Evolutionary conservation across 179 eudicot genomes (phyloP).

Genomic region (Sideroxylon spinosum): DNA sequence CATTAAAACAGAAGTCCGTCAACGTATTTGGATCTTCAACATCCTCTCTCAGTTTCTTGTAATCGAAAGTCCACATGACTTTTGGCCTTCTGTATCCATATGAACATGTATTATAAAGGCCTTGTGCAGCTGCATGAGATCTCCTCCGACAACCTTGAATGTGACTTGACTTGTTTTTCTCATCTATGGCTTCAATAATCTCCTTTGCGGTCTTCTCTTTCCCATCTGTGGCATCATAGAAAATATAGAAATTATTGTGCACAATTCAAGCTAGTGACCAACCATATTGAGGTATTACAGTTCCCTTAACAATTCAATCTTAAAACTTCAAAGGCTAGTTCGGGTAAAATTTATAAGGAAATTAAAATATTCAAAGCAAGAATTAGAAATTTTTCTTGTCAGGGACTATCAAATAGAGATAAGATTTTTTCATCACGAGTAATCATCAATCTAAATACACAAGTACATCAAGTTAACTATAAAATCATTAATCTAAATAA

Average conservation of each 20-base stretch:
- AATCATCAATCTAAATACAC: no score
- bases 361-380: no score
- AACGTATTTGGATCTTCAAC: constrained; percentile 11
- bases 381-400: no score
- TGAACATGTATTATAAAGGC: background rate
- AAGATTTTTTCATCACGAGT: no score
- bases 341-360: no score
- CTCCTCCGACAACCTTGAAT: background rate
- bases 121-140: constrained; percentile 12
- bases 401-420: no score
- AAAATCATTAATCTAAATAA: no score
- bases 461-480: no score
- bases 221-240: background rate
- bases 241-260: background rate
- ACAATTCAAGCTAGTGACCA: no score
- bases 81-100: constrained; percentile 9
- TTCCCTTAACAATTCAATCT: background rate
- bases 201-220: constrained; percentile 13
- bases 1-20: constrained; percentile 3
- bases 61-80: constrained; percentile 15
- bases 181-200: background rate
- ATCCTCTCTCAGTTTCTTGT: constrained; percentile 13
- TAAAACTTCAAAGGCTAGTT: no score
- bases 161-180: constrained; percentile 6
- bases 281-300: no score